A percentile compares a stretch with the other conserved stretches of the same genome.
Conservation (phyloP, 768 basidiomycete species). For the Strobilomyces confusus region DNA sequence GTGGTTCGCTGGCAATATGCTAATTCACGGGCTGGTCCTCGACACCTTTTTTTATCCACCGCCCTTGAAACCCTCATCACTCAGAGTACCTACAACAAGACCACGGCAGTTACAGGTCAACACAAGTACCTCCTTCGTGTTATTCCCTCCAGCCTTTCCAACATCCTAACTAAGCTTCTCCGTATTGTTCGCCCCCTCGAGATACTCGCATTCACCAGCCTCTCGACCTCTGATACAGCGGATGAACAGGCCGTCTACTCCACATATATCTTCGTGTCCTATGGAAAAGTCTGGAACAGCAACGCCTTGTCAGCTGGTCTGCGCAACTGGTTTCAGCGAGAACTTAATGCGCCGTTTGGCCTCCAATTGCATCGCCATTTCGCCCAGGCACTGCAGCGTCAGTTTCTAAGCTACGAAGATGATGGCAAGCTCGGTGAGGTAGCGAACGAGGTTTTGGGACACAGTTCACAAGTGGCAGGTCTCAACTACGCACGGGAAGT, state of each 20-base stretch:
- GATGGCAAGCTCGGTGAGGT: not conserved
- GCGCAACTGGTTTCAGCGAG: not conserved
- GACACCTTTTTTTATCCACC: not conserved
- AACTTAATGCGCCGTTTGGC: not conserved
- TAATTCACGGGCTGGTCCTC: not conserved
- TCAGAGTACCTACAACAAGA: not conserved
- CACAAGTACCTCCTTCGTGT: not conserved
- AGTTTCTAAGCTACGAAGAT: not conserved
- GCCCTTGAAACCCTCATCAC: not conserved
- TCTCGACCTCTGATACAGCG: not conserved
- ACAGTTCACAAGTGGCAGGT: not conserved
- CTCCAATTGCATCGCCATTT: not conserved
- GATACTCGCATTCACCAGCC: not conserved
- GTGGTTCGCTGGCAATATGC: not conserved
- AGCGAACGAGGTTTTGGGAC: not conserved
- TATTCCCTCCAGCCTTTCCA: not conserved
- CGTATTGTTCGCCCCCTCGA: not conserved
- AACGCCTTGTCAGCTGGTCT: not conserved
- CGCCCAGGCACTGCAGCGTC: not conserved
- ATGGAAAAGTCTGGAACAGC: not conserved
- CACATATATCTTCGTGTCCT: not conserved
- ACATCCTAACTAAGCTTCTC: not conserved
- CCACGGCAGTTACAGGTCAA: not conserved
- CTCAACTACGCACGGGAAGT: not conserved
- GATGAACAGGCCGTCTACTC: not conserved